Evolutionary conservation across 1,284 basidiomycete genomes (phyloP).

Genomic region (Meripilus lineatus): DNA sequence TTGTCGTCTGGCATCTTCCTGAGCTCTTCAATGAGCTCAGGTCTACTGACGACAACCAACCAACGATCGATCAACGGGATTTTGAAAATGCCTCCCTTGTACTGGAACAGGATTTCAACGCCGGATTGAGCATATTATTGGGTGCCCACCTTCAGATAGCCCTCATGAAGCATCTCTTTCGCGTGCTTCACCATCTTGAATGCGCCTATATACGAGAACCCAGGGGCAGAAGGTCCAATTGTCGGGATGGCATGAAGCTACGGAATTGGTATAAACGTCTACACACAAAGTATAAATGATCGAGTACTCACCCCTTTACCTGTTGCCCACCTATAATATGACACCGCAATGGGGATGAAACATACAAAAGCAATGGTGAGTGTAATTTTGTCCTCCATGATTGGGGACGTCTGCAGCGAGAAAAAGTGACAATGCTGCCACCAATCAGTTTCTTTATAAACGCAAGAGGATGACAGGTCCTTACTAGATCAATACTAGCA

Average conservation of each 20-base stretch:
- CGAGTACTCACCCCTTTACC: too few species aligned
- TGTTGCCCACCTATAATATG: too few species aligned
- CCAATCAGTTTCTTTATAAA: too few species aligned
- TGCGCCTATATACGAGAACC: background rate
- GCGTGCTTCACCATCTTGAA: background rate
- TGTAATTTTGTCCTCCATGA: too few species aligned
- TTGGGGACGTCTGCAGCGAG: too few species aligned
- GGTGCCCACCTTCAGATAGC: background rate
- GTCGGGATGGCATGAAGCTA: slow-evolving; percentile 11
- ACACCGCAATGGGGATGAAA: too few species aligned
- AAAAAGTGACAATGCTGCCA: too few species aligned
- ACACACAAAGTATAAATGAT: too few species aligned
- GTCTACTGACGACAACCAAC: slow-evolving; percentile 23
- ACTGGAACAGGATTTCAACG: background rate
- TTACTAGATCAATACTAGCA: too few species aligned
- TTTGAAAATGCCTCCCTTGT: slow-evolving; percentile 20
- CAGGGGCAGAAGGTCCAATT: background rate
- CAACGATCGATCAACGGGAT: slow-evolving; percentile 31
- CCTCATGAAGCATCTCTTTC: background rate
- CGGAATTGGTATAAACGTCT: too few species aligned
- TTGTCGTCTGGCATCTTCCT: slow-evolving; percentile 26
- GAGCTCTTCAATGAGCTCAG: slow-evolving; percentile 23
- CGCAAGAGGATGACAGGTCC: too few species aligned
- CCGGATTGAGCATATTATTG: background rate
- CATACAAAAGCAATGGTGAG: too few species aligned